These are phyloP conservation scores for Clarireedia hainanense DNA, from an alignment of 2,329 filamentous ascomycete genomes.

Conservation along the genomic window DNA sequence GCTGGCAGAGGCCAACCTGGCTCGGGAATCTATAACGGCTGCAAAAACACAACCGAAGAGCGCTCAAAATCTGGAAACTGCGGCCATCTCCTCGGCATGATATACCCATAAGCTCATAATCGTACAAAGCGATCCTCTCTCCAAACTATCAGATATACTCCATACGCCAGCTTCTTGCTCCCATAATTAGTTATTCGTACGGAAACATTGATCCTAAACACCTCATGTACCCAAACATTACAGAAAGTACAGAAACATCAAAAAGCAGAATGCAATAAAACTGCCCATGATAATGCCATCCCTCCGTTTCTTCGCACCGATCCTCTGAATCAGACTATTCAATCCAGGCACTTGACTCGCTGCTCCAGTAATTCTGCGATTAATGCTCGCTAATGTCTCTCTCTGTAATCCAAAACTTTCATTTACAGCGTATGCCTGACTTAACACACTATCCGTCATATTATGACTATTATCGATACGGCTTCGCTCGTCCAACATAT, in stretches of 20 bases:
- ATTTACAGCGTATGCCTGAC: conserved; percentile 93
- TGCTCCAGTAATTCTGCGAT: conserved; percentile 79
- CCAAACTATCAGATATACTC: not conserved
- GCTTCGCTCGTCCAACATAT: conserved; percentile 87
- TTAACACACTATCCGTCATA: conserved; percentile 82
- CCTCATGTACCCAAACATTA: conserved; percentile 32
- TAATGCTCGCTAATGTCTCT: conserved; percentile 82
- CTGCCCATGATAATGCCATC: conserved; percentile 88
- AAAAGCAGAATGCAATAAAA: conserved; percentile 87
- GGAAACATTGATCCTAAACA: not conserved
- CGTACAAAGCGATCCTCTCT: conserved; percentile 21
- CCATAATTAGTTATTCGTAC: conserved; percentile 10
- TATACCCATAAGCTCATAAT: conserved; percentile 26
- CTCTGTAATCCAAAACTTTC: conserved; percentile 83
- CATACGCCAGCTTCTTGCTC: conserved; percentile 4
- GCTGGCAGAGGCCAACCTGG: conserved; percentile 41
- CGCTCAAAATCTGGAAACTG: not conserved
- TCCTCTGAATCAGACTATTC: conserved; percentile 84
- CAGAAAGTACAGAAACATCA: conserved; percentile 74
- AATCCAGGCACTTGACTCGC: conserved; percentile 89
- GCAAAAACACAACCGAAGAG: not conserved
- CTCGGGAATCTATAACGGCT: not conserved
- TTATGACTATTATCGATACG: conserved; percentile 84
- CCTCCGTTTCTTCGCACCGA: conserved; percentile 88
- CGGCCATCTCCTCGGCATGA: conserved; percentile 14